Percentiles rank a stretch among this genome's conserved stretches.
Evolutionary conservation across 2,329 filamentous ascomycete species (phyloP).

Genomic region (Pseudogymnoascus sp.): DNA sequence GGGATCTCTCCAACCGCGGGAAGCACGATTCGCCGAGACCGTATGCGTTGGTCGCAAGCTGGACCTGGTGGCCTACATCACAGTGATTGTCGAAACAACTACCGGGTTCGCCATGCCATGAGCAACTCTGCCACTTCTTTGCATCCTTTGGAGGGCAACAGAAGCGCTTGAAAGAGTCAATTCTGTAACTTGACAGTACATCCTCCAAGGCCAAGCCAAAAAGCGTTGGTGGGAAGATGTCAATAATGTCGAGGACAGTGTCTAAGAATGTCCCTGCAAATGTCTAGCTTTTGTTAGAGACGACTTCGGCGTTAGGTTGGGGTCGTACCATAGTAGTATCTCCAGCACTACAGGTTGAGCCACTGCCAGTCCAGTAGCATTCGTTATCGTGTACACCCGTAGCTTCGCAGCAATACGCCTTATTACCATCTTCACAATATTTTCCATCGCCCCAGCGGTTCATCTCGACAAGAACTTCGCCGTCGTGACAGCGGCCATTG

Average conservation of each 20-base stretch:
- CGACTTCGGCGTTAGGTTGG: not conserved
- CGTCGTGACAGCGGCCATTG: slow-evolving; percentile 18
- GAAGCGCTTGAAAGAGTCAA: not conserved
- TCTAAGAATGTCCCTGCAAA: slow-evolving; percentile 14
- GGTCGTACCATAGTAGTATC: slow-evolving; percentile 8
- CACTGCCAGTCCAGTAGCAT: not conserved
- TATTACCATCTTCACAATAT: slow-evolving; percentile 17
- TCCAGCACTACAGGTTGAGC: not conserved
- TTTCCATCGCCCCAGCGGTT: slow-evolving; percentile 17
- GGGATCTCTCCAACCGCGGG: slow-evolving; percentile 13
- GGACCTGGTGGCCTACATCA: slow-evolving; percentile 15
- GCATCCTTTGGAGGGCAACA: not conserved
- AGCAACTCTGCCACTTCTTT: slow-evolving; percentile 17
- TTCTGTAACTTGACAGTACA: not conserved
- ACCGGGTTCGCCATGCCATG: slow-evolving; percentile 21
- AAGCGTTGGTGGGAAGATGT: not conserved
- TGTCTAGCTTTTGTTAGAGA: slow-evolving; percentile 4
- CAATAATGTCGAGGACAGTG: slow-evolving; percentile 10
- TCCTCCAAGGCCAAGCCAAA: not conserved
- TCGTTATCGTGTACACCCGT: slow-evolving; percentile 7
- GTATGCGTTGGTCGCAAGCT: slow-evolving; percentile 18
- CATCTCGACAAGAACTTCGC: slow-evolving; percentile 17
- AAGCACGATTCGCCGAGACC: slow-evolving; percentile 13
- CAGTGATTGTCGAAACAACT: slow-evolving; percentile 22
- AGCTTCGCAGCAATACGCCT: slow-evolving; percentile 15